phyloP scores from a whole-genome alignment of 106 monocot species.

The Chionographis japonica region DNA sequence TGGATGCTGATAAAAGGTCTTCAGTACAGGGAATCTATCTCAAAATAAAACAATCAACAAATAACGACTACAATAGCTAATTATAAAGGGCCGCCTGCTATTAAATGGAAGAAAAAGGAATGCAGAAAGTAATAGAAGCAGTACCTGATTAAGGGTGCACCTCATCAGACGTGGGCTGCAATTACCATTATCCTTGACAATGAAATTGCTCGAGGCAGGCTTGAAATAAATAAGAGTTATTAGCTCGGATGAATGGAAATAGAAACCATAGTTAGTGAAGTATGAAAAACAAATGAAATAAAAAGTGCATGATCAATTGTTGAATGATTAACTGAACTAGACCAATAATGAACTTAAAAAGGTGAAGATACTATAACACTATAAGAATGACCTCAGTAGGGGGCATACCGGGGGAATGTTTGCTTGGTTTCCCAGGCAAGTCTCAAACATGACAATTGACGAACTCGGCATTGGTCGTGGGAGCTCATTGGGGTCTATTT shows the following conservation, averaged over 20 bases:
- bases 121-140: not conserved
- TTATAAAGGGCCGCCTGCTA: not conserved
- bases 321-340: too few relatives aligned
- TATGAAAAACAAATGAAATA: too few relatives aligned
- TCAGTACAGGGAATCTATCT: slow-evolving; percentile 82
- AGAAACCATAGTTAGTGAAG: too few relatives aligned
- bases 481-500: slow-evolving; percentile 89
- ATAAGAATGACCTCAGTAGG: not conserved
- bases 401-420: slow-evolving; percentile 68
- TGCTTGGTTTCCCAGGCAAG: slow-evolving; percentile 80
- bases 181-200: slow-evolving; percentile 88
- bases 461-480: slow-evolving; percentile 73
- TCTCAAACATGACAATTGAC: slow-evolving; percentile 57
- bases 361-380: not conserved
- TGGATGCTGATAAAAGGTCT: slow-evolving; percentile 77
- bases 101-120: not conserved
- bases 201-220: slow-evolving; percentile 85
- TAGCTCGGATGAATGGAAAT: too few relatives aligned
- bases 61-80: not conserved
- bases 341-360: too few relatives aligned
- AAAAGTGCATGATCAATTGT: too few relatives aligned
- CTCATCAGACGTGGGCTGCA: slow-evolving; percentile 96
- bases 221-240: slow-evolving; percentile 15
- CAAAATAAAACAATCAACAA: not conserved
- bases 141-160: slow-evolving; percentile 89